Conservation (phyloP, 2,329 filamentous ascomycete genomes). For the Nemania bipapillata region DNA sequence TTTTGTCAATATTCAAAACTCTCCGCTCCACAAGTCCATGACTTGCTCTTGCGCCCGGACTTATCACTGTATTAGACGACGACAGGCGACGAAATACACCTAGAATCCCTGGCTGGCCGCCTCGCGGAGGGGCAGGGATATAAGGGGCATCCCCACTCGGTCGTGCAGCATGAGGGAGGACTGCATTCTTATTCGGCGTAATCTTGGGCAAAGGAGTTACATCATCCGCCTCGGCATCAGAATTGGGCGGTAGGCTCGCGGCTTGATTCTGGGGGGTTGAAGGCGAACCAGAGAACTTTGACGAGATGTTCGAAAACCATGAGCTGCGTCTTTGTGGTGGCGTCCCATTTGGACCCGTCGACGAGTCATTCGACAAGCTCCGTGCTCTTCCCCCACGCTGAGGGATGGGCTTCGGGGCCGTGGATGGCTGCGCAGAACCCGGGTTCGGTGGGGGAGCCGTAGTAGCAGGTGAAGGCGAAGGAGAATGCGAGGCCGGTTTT, state of each 20-base stretch:
- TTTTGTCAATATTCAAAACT: constrained; percentile 84
- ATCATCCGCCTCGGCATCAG: constrained; percentile 47
- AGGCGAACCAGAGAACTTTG: constrained; percentile 80
- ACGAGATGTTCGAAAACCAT: constrained; percentile 93
- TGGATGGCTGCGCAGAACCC: constrained; percentile 32
- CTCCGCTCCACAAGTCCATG: constrained; percentile 82
- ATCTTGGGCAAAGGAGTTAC: constrained; percentile 62
- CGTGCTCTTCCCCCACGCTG: constrained; percentile 50
- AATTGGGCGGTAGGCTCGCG: constrained; percentile 36
- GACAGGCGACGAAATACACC: constrained; percentile 85
- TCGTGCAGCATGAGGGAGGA: constrained; percentile 67
- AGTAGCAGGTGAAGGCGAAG: constrained; percentile 31
- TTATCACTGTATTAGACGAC: constrained; percentile 67
- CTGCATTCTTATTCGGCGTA: constrained; percentile 65
- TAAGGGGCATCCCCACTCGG: constrained; percentile 73
- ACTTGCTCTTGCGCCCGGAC: constrained; percentile 61
- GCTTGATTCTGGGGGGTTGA: constrained; percentile 43
- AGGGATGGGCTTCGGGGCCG: constrained; percentile 48
- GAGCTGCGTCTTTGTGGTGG: constrained; percentile 72
- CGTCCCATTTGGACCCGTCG: constrained; percentile 47
- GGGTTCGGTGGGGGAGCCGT: constrained; percentile 35
- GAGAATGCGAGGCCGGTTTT: constrained; percentile 38
- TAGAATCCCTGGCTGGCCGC: constrained; percentile 76
- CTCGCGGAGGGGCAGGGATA: constrained; percentile 77
- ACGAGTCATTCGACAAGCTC: constrained; percentile 49